phyloP scores from a whole-genome alignment of 176 grass and related monocot species.

The Coix lacrymajobi region DNA sequence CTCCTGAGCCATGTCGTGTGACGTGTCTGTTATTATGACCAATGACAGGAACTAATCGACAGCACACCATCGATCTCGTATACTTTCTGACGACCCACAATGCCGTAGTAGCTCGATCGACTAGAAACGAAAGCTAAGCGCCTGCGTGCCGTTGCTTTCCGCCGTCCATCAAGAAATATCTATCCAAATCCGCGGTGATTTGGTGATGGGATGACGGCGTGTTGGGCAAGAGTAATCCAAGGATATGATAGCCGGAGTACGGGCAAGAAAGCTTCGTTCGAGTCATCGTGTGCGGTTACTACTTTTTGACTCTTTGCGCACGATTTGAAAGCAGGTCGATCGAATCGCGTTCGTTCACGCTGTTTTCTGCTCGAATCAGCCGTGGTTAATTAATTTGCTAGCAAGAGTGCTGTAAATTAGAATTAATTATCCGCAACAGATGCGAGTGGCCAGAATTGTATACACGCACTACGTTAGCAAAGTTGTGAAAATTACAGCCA shows the following conservation, averaged over 20 bases:
- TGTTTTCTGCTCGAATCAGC: neutral
- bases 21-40: neutral
- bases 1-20: neutral
- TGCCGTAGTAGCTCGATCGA: neutral
- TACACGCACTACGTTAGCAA: neutral
- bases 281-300: neutral
- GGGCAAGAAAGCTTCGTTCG: neutral
- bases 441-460: neutral
- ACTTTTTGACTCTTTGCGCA: constrained; percentile 4
- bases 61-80: neutral
- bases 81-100: neutral
- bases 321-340: neutral
- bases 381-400: neutral
- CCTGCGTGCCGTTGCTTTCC: neutral
- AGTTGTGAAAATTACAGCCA: neutral
- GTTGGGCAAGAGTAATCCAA: neutral
- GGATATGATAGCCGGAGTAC: neutral
- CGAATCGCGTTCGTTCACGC: neutral
- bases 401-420: neutral
- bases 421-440: neutral
- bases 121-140: neutral
- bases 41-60: neutral
- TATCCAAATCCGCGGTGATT: neutral
- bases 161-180: constrained; percentile 15
- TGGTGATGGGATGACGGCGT: neutral